Percentiles rank a stretch among this genome's conserved stretches.
These are phyloP conservation scores for Senecio squalidus DNA, from an alignment of 140 eudicot genomes.

Conservation along the genomic window DNA sequence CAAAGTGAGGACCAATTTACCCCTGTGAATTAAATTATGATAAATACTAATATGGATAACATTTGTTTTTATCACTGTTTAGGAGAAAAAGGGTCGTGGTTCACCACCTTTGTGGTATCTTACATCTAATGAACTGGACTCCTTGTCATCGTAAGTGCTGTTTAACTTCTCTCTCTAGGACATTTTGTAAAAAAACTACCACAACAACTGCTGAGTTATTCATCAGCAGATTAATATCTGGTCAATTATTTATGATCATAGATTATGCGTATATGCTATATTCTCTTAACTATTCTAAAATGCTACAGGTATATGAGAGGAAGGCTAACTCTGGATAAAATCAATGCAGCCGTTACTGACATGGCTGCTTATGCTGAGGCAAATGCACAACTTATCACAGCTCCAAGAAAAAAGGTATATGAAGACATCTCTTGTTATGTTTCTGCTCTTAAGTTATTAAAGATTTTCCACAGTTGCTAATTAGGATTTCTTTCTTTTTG, in stretches of 20 bases:
- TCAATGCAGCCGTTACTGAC: conserved; percentile 76
- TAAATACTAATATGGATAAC: conserved; percentile 2
- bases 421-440: neutral
- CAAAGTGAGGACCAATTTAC: conserved; percentile 41
- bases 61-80: conserved; percentile 23
- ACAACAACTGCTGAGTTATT: neutral
- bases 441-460: neutral
- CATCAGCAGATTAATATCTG: neutral
- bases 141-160: conserved; percentile 78
- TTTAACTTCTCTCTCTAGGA: too few species aligned
- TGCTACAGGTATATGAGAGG: conserved; percentile 83
- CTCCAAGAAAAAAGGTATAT: conserved; percentile 78
- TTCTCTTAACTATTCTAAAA: conserved; percentile 3
- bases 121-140: conserved; percentile 64
- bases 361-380: conserved; percentile 92
- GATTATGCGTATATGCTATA: conserved; percentile 4
- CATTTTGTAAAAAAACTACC: too few species aligned
- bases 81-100: conserved; percentile 84
- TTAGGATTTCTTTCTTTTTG: conserved; percentile 24
- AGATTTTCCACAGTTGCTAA: conserved; percentile 22
- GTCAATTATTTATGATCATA: neutral
- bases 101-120: conserved; percentile 84
- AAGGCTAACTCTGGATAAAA: conserved; percentile 84
- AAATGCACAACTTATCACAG: conserved; percentile 60
- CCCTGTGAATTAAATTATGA: conserved; percentile 4